Evolutionary conservation across 1,139 yeast genomes (phyloP).

Genomic region (Spencermartinsiella ligniputridi): DNA sequence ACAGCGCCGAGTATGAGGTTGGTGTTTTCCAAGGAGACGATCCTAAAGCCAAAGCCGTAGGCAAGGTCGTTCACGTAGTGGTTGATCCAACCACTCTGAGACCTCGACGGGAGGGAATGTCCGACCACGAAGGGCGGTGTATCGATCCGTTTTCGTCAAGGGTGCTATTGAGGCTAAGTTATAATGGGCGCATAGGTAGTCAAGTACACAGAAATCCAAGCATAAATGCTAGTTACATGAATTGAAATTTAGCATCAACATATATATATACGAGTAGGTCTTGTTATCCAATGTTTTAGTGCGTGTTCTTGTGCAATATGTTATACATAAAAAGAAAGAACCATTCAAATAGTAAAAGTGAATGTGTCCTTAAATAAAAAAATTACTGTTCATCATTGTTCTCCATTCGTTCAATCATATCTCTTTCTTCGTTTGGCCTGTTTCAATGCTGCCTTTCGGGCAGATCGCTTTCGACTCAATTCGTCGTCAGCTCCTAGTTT

Average conservation of each 20-base stretch:
- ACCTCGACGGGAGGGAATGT: slow-evolving; percentile 23
- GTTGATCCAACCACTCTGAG: slow-evolving; percentile 26
- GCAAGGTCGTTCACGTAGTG: slow-evolving; percentile 31
- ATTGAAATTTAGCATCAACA: no score
- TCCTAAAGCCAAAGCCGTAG: slow-evolving; percentile 27
- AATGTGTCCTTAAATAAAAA: no score
- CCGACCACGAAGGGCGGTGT: slow-evolving; percentile 7
- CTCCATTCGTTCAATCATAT: no score
- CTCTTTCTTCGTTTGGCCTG: slow-evolving; percentile 7
- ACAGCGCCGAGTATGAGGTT: slow-evolving; percentile 31
- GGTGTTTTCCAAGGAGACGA: slow-evolving; percentile 28
- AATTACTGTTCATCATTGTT: no score
- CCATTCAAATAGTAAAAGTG: no score
- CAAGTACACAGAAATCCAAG: no score
- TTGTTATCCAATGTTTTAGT: no score
- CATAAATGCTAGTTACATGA: no score
- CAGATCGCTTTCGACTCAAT: not conserved
- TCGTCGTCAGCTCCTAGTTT: not conserved
- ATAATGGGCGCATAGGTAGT: not conserved
- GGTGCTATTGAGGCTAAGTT: not conserved
- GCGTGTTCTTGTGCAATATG: no score
- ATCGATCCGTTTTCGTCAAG: not conserved
- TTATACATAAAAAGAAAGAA: no score
- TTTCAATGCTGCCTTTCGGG: slow-evolving; percentile 7
- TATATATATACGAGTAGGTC: no score